phyloP scores from a whole-genome alignment of 2,329 filamentous ascomycete species.

The Apiospora koreana region DNA sequence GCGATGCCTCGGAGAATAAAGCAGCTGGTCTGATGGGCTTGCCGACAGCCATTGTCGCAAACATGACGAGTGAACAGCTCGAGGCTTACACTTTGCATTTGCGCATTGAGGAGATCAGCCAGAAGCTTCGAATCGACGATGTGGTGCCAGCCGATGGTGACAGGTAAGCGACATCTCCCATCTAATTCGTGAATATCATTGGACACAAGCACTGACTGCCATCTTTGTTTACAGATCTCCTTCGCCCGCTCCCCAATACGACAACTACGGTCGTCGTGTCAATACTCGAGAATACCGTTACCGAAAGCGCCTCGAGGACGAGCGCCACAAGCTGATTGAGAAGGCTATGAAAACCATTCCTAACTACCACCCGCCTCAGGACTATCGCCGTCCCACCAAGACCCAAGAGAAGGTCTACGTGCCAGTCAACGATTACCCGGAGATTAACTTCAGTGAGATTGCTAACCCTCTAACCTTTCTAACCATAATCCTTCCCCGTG shows the following conservation, averaged over 20 bases:
- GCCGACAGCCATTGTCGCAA: slow-evolving; percentile 91
- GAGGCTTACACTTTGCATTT: slow-evolving; percentile 96
- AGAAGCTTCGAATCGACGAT: slow-evolving; percentile 98
- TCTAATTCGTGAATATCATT: background rate
- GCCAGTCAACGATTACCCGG: slow-evolving; percentile 99
- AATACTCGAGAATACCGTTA: slow-evolving; percentile 99
- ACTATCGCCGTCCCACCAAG: slow-evolving; percentile 98
- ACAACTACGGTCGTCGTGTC: slow-evolving; percentile 98
- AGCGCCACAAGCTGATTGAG: slow-evolving; percentile 97
- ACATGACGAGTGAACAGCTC: slow-evolving; percentile 98
- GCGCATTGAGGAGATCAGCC: slow-evolving; percentile 98
- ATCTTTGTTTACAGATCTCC: slow-evolving; percentile 67
- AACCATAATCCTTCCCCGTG: slow-evolving; percentile 51
- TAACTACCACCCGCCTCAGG: slow-evolving; percentile 98
- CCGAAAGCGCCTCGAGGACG: slow-evolving; percentile 95
- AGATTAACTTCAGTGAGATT: slow-evolving; percentile 99
- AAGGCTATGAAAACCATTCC: slow-evolving; percentile 99
- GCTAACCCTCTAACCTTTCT: slow-evolving; percentile 94
- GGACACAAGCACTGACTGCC: background rate
- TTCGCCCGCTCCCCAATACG: slow-evolving; percentile 94
- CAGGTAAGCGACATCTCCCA: slow-evolving; percentile 61
- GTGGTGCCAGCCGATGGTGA: slow-evolving; percentile 96
- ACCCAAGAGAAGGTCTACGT: slow-evolving; percentile 99
- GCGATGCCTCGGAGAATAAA: slow-evolving; percentile 96
- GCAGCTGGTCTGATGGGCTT: slow-evolving; percentile 96